Evolutionary conservation across 2,329 filamentous ascomycete genomes (phyloP).

Genomic region (Calonectria pseudoreteaudii): DNA sequence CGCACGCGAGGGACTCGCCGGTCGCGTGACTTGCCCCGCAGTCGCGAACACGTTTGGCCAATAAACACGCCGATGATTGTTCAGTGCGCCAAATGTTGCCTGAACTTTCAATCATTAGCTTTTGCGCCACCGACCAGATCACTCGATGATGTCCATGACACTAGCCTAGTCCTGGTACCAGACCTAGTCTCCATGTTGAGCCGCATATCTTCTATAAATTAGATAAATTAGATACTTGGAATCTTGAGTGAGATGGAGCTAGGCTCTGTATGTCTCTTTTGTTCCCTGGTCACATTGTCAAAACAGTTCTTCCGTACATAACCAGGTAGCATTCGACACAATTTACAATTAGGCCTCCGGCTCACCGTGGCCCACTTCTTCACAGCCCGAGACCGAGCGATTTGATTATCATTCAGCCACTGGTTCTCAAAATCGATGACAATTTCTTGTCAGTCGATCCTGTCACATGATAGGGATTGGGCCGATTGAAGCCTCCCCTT

Average conservation of each 20-base stretch:
- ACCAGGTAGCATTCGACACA: no score
- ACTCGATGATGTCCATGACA: not conserved
- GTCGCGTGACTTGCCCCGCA: conserved; percentile 1
- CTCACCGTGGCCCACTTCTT: not conserved
- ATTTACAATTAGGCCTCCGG: not conserved
- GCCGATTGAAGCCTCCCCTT: not conserved
- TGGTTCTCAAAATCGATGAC: no score
- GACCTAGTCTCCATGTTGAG: not conserved
- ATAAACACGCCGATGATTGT: not conserved
- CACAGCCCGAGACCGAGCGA: not conserved
- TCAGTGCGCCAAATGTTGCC: not conserved
- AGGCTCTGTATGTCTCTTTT: not conserved
- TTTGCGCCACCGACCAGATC: not conserved
- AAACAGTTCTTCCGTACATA: not conserved
- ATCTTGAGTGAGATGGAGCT: not conserved
- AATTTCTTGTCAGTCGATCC: no score
- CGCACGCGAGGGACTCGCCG: not conserved
- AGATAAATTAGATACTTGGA: not conserved
- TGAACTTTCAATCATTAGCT: not conserved
- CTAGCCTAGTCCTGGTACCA: not conserved
- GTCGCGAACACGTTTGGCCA: not conserved
- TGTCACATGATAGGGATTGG: not conserved
- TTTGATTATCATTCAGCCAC: not conserved
- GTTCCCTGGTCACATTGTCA: not conserved
- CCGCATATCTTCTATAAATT: not conserved